phyloP scores from a whole-genome alignment of 176 grass and related monocot genomes.

The Urochloa ruziziensis region DNA sequence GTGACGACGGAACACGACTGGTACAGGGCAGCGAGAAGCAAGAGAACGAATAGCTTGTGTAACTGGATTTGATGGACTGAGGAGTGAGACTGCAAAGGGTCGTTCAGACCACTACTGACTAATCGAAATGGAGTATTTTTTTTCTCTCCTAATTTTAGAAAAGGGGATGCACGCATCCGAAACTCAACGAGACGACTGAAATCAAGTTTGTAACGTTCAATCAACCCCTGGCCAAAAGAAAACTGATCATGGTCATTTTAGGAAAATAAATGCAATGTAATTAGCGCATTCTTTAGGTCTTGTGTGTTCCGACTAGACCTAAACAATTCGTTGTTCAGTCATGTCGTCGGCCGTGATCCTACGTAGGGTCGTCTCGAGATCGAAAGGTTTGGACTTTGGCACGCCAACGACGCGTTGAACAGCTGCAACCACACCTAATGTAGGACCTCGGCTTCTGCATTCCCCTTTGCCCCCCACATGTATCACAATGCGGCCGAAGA shows the following conservation, averaged over 20 bases:
- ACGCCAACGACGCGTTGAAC: background rate
- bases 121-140: background rate
- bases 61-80: background rate
- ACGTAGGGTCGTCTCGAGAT: background rate
- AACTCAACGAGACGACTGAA: background rate
- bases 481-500: background rate
- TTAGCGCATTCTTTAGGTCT: background rate
- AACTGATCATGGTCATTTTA: background rate
- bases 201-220: background rate
- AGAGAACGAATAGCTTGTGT: background rate
- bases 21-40: background rate
- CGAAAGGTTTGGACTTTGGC: background rate
- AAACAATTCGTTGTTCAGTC: background rate
- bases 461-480: background rate
- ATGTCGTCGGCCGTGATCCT: background rate
- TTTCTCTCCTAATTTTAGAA: too few species aligned
- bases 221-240: background rate
- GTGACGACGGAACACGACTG: background rate
- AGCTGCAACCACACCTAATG: background rate
- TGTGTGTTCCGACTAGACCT: conserved; percentile 1
- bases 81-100: background rate
- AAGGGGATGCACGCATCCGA: background rate
- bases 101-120: background rate
- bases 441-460: background rate
- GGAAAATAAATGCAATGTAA: background rate